Evolutionary conservation across 106 monocot genomes (phyloP).

Genomic region (Narthecium ossifragum): DNA sequence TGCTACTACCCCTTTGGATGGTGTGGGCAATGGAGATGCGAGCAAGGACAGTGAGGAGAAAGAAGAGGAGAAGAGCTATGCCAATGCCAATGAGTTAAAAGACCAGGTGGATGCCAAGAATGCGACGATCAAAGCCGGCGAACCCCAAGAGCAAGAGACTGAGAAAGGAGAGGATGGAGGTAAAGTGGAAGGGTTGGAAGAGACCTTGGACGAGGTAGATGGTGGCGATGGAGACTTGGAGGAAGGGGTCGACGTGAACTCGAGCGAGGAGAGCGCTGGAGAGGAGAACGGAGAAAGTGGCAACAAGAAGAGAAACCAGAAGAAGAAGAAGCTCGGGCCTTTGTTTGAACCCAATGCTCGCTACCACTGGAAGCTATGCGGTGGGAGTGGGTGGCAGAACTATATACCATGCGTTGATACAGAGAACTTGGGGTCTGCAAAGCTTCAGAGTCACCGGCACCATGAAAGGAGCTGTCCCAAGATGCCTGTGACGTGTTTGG

Average conservation of each 20-base stretch:
- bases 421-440: conserved; percentile 42
- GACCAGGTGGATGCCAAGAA: not conserved
- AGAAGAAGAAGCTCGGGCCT: conserved; percentile 44
- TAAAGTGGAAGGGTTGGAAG: conserved; percentile 12
- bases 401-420: conserved; percentile 78
- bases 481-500: conserved; percentile 46
- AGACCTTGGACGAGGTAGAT: conserved; percentile 10
- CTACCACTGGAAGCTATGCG: conserved; percentile 74
- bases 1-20: too few relatives aligned
- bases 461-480: conserved; percentile 81
- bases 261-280: conserved; percentile 17
- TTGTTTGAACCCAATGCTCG: conserved; percentile 51
- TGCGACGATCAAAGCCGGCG: conserved; percentile 2
- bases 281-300: conserved; percentile 18
- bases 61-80: not conserved
- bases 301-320: conserved; percentile 11
- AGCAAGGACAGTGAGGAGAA: not conserved
- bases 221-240: conserved; percentile 29
- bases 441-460: conserved; percentile 43
- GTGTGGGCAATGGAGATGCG: not conserved
- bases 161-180: conserved; percentile 7
- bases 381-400: conserved; percentile 42
- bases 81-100: not conserved
- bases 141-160: not conserved
- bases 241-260: conserved; percentile 39